Base-by-base conservation (phyloP, 768 basidiomycete genomes). In the Boletus rufocinnamomeus region DNA sequence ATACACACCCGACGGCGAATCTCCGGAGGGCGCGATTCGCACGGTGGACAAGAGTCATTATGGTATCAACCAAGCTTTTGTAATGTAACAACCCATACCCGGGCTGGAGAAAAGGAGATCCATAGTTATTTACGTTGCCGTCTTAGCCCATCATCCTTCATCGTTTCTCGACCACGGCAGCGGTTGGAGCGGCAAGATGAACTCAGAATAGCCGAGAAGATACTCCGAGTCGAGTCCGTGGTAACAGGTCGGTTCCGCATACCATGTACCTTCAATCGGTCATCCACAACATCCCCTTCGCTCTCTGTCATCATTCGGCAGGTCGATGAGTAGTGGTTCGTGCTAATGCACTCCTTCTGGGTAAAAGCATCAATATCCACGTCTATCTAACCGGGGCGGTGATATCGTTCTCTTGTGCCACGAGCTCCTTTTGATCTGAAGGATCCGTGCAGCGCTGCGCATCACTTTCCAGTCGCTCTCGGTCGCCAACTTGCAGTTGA, bases 181-280 rank as follows among this genome's bases (percentile, higher is more conserved):
- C 17, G 37, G 70, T 73, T 28, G 3, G 66, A 6, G 75, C 76
- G 65, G 68, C 66, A 5, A 67, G 62, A 61, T 77, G 78, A 56
- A 8, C 69, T 66, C 6, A 69, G 58, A 34, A 76, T 67, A 2
- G 52, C 35, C 2, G 77, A 77, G 35, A 75, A 71, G 9, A 72
- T 54, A 48, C 64, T 68, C n/a, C n/a, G n/a, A n/a, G n/a, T n/a
- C 6, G 66, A 61, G 51, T 77, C 77, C 27, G 70, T n/a, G n/a
- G n/a, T 71, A 38, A 79, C 74, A 46, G 81, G 72, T 44, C 83
- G 60, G 50, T 76, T 75, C 21, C 54, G 38, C 4, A 80, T 68
- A 10, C 83, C 82, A 64, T 83, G 76, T 2, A 84, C 82, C 19
- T 72, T 63, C 17, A 80, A 62, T 28, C 73, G 65, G 50, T 77